These are phyloP conservation scores for Nicotiana otophora DNA, from an alignment of 257 asterid genomes.

Conservation along the genomic window DNA sequence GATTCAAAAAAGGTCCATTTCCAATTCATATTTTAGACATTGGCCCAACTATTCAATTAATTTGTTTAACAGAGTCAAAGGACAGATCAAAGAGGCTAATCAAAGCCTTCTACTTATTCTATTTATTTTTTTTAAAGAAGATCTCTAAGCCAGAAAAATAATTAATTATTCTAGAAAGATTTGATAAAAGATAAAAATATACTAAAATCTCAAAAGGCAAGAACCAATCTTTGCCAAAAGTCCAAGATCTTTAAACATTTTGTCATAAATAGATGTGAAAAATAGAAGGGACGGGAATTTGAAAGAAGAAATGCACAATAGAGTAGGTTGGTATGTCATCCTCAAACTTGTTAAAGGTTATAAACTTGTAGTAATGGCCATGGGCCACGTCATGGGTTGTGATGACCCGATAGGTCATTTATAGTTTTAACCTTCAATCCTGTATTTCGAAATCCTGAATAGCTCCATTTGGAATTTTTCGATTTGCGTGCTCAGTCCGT, in stretches of 20 bases:
- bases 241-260: too few relatives aligned
- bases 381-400: neutral
- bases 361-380: neutral
- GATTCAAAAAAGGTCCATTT: neutral
- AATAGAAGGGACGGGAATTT: neutral
- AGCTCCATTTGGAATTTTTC: too few relatives aligned
- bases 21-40: neutral
- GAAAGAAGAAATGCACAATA: neutral
- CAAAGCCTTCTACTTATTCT: neutral
- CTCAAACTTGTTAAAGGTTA: neutral
- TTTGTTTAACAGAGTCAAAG: neutral
- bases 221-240: too few relatives aligned
- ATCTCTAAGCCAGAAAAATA: too few relatives aligned
- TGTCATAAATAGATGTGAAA: too few relatives aligned
- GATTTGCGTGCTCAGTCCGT: too few relatives aligned
- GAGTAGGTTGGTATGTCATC: neutral
- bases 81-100: neutral
- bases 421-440: too few relatives aligned
- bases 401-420: too few relatives aligned
- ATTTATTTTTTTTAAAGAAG: neutral
- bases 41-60: neutral
- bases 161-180: too few relatives aligned
- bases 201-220: too few relatives aligned
- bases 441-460: too few relatives aligned
- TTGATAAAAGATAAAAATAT: too few relatives aligned